phyloP scores from a whole-genome alignment of 2,329 filamentous ascomycete species.

The Aurifilum marmelostoma region DNA sequence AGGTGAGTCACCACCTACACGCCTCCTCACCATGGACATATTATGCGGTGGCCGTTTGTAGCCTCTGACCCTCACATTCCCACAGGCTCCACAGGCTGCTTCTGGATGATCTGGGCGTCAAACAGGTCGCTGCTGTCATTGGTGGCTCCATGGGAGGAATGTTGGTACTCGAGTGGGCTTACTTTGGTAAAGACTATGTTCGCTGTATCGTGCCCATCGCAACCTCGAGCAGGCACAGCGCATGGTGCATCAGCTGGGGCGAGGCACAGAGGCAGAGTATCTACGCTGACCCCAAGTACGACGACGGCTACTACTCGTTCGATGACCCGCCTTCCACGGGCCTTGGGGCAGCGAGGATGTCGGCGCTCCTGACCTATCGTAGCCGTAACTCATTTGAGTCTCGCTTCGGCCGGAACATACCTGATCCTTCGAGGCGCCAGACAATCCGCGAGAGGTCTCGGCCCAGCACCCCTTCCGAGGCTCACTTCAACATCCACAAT shows the following conservation, averaged over 20 bases:
- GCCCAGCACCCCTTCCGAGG: constrained; percentile 65
- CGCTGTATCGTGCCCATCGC: constrained; percentile 81
- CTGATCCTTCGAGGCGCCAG: constrained; percentile 81
- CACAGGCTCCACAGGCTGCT: constrained; percentile 75
- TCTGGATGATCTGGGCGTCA: constrained; percentile 78
- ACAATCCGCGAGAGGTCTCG: constrained; percentile 73
- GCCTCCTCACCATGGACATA: neutral
- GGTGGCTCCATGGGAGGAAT: constrained; percentile 88
- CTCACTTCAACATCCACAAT: constrained; percentile 81
- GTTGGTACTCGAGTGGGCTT: constrained; percentile 91
- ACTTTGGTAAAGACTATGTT: constrained; percentile 85
- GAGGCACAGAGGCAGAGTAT: constrained; percentile 91
- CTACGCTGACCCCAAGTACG: constrained; percentile 97
- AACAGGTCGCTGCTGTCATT: constrained; percentile 76
- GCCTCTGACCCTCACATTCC: neutral
- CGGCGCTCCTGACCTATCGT: constrained; percentile 91
- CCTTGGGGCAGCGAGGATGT: constrained; percentile 93
- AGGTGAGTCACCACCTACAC: constrained; percentile 61
- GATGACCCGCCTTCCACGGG: constrained; percentile 85
- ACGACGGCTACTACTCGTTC: constrained; percentile 92
- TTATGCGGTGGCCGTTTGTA: neutral
- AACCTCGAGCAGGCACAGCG: constrained; percentile 81
- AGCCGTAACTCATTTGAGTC: constrained; percentile 97
- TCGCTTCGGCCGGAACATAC: constrained; percentile 90
- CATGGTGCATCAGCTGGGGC: constrained; percentile 90